Percentiles rank a stretch among this genome's conserved stretches.
phyloP scores from a whole-genome alignment of 345 rosid species.

The Citrus sp. region DNA sequence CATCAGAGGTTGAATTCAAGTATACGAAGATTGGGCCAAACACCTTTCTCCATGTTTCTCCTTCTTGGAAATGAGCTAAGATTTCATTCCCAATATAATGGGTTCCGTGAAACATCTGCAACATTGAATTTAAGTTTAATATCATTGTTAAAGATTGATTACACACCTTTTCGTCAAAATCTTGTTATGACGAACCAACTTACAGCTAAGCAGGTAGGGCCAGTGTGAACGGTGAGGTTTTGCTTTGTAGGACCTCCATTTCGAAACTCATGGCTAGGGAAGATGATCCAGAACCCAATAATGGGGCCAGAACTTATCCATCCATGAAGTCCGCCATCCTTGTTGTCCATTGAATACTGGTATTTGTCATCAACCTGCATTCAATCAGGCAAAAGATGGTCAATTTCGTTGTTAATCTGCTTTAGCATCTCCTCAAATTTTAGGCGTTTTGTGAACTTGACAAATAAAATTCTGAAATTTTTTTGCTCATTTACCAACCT shows the following conservation, averaged over 20 bases:
- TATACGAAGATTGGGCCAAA: conserved; percentile 40
- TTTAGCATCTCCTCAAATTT: background rate
- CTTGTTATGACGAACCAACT: background rate
- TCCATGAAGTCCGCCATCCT: conserved; percentile 42
- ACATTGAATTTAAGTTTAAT: background rate
- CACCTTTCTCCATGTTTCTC: conserved; percentile 44
- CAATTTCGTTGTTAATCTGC: background rate
- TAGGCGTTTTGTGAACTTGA: background rate
- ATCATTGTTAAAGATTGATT: background rate
- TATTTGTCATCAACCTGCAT: conserved; percentile 46
- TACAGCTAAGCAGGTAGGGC: conserved; percentile 40
- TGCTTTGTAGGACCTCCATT: conserved; percentile 45
- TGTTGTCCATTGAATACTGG: conserved; percentile 37
- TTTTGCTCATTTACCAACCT: conserved; percentile 14
- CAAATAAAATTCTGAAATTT: background rate
- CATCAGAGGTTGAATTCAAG: conserved; percentile 32
- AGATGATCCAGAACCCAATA: conserved; percentile 38
- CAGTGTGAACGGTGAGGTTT: conserved; percentile 35
- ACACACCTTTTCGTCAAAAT: background rate
- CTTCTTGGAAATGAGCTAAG: conserved; percentile 31
- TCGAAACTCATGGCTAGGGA: conserved; percentile 36
- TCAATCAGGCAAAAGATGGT: background rate
- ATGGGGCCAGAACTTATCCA: conserved; percentile 37
- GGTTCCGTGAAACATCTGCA: conserved; percentile 34
- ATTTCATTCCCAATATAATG: conserved; percentile 34